These are phyloP conservation scores for Mycena galericulata DNA, from an alignment of 768 basidiomycete genomes.

Conservation along the genomic window DNA sequence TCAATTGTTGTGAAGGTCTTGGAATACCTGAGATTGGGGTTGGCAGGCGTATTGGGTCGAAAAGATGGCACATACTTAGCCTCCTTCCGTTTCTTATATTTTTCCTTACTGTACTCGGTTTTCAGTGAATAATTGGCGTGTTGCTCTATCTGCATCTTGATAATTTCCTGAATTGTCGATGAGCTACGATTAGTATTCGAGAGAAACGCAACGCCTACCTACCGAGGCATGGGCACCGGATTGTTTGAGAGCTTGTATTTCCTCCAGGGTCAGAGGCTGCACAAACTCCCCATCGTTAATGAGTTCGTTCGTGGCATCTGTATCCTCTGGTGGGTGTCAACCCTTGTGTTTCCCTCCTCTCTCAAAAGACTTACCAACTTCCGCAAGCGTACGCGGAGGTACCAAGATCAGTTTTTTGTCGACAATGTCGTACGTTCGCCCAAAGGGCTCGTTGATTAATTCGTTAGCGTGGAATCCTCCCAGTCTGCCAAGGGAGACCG, in stretches of 20 bases:
- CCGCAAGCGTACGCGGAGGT: slow-evolving; percentile 74
- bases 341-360: neutral
- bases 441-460: slow-evolving; percentile 86
- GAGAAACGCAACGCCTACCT: slow-evolving; percentile 39
- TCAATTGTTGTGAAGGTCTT: slow-evolving; percentile 90
- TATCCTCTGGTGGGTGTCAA: slow-evolving; percentile 77
- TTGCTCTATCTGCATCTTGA: slow-evolving; percentile 92
- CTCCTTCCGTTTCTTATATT: slow-evolving; percentile 96
- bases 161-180: slow-evolving; percentile 80
- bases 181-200: slow-evolving; percentile 5
- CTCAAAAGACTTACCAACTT: slow-evolving; percentile 73
- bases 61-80: slow-evolving; percentile 78
- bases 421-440: slow-evolving; percentile 88
- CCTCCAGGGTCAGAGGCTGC: slow-evolving; percentile 84
- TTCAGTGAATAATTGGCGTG: slow-evolving; percentile 94
- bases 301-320: slow-evolving; percentile 95
- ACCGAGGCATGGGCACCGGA: slow-evolving; percentile 86
- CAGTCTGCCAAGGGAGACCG: slow-evolving; percentile 82
- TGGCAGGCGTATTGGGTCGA: neutral
- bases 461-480: slow-evolving; percentile 86
- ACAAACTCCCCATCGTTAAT: slow-evolving; percentile 90
- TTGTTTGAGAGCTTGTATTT: slow-evolving; percentile 87
- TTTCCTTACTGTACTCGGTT: slow-evolving; percentile 98
- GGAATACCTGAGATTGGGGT: slow-evolving; percentile 70
- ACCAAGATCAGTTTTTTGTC: slow-evolving; percentile 75